Base-by-base conservation (phyloP, 192 early-diverging fungal species). In the Coemansia sp. region DNA sequence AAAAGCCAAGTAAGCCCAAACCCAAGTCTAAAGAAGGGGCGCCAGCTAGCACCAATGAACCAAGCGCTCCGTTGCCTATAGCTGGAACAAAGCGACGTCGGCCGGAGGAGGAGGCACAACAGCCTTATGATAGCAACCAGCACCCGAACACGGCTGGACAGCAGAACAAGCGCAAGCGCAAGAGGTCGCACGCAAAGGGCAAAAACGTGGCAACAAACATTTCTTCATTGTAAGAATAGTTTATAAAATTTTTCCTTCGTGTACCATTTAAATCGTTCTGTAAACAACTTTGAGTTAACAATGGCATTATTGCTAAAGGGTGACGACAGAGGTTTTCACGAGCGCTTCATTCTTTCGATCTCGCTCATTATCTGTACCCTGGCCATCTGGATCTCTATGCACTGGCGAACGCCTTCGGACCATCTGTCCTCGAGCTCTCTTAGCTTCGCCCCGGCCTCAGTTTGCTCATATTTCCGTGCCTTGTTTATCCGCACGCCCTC, bases 311-410 rank as follows among this genome's bases (percentile, higher is more conserved):
- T 30, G 30, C 30, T 30, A 30, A 30, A 30, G 1, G 3, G 30
- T 2, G 3, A 1, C 30, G 30, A 30, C 30, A 30, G 3, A 30
- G 1, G 2, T 41, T 18, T 46, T 46, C 16, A n/a, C 39, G 41
- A 57, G 2, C 36, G 20, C 62, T 72, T 70, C 35, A 76, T 55
- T 36, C 36, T 6, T 24, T 52, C 36, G 23, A 83, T 77, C 39
- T 83, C 69, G 16, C 61, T 45, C 4, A 26, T 24, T 11, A 83
- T 64, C 60, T 68, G 53, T 3, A 53, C 45, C 41, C 65, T 72
- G n/a, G 80, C 80, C 12, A 70, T 66, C 57, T 83, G 75, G n/a
- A 83, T 75, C 63, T 83, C 75, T 30, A 83, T 53, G 33, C 80
- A 77, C 52, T 73, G 35, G 20, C 66, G 64, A 55, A 83, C 72